Evolutionary conservation across 805 yeast genomes (phyloP), one percentile per base, ranked within the genome.

Genomic region (Kazachstania kunashirensis): DNA sequence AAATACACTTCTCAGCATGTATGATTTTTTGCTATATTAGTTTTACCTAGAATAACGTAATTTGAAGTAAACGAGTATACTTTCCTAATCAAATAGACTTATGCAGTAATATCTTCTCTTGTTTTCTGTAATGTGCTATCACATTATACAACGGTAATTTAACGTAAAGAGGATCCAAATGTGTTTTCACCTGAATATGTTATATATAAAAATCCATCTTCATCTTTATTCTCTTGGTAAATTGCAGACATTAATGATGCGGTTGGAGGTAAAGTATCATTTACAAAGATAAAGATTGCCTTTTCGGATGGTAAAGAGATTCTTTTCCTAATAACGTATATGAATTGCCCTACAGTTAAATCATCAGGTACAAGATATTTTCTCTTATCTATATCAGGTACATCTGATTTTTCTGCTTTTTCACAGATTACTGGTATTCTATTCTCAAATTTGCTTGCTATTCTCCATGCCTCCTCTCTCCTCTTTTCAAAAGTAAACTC

Each of bases 131-230:
- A n/a, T n/a, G n/a, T n/a, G n/a, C n/a, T n/a, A n/a, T n/a, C n/a
- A n/a, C n/a, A n/a, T n/a, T n/a, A n/a, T n/a, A n/a, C n/a, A n/a
- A n/a, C n/a, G n/a, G n/a, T n/a, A n/a, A n/a, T n/a, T n/a, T n/a
- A n/a, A n/a, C n/a, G n/a, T n/a, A n/a, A n/a, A n/a, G n/a, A n/a
- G n/a, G 26, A 29, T 13, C 98, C 98, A 66, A 92, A 92, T 6
- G 98, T 92, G 65, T 92, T 92, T 64, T 92, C 98, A 34, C 98
- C 97, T 5, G 96, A 83, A 66, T 89, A 89, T 46, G 94, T 75
- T 46, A 92, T 89, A 63, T 92, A 92, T 55, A 92, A 74, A 63
- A 92, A 92, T 26, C 98, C 98, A 61, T 92, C 98, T 55, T 88
- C 86, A 58, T 92, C 98, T 66, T 86, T 85, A 65, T 92, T 95